These are phyloP conservation scores for Didymella pomorum DNA, from an alignment of 2,329 filamentous ascomycete species.

Conservation along the genomic window DNA sequence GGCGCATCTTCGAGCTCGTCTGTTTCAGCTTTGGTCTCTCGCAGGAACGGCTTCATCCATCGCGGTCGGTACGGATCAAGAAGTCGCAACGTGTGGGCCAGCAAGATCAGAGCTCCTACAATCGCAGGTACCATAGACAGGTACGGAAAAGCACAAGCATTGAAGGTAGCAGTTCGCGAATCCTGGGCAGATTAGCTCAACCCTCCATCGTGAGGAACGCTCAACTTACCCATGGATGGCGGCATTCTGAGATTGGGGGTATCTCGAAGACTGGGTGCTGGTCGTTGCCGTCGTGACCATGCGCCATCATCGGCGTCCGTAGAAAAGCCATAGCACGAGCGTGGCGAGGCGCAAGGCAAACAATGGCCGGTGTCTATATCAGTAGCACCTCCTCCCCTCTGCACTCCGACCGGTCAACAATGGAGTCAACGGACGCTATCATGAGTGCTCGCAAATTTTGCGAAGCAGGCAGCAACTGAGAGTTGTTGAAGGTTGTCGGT, in stretches of 20 bases:
- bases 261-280: constrained; percentile 12
- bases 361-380: constrained; percentile 20
- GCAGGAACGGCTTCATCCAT: constrained; percentile 63
- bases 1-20: constrained; percentile 43
- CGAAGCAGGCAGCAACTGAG: constrained; percentile 13
- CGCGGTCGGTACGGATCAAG: constrained; percentile 51
- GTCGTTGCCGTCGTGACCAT: neutral
- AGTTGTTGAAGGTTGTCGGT: constrained; percentile 13
- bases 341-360: constrained; percentile 10
- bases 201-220: neutral
- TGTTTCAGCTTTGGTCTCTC: constrained; percentile 39
- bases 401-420: constrained; percentile 28
- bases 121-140: constrained; percentile 50
- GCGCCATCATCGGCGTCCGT: constrained; percentile 34
- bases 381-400: constrained; percentile 33
- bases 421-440: constrained; percentile 20
- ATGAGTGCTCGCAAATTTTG: constrained; percentile 22
- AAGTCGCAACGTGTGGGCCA: constrained; percentile 47
- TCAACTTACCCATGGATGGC: constrained; percentile 38
- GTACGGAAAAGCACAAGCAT: constrained; percentile 52
- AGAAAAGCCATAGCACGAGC: constrained; percentile 32
- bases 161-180: constrained; percentile 49
- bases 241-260: constrained; percentile 36
- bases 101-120: constrained; percentile 48
- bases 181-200: constrained; percentile 42